Evolutionary conservation across 2,329 filamentous ascomycete species (phyloP).

Genomic region (Paramyrothecium roridum): DNA sequence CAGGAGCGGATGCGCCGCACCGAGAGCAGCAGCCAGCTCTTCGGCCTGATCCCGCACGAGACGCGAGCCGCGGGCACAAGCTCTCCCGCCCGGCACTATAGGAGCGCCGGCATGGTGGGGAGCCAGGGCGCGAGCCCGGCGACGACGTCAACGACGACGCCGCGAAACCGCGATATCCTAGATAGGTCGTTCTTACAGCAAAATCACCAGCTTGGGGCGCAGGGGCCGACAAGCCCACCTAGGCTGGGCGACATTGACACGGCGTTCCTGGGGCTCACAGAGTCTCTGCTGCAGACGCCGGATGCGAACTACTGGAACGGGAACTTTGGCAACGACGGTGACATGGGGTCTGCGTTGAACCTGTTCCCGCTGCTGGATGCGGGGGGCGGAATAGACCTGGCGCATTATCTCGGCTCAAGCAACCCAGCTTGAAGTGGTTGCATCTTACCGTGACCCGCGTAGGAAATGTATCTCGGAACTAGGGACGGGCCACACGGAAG

Average conservation of each 20-base stretch:
- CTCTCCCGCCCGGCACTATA: conserved; percentile 4
- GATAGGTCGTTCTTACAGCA: conserved; percentile 22
- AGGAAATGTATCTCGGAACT: too few species aligned
- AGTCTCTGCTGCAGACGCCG: conserved; percentile 36
- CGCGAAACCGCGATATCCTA: conserved; percentile 15
- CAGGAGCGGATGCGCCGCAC: conserved; percentile 43
- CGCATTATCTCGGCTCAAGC: conserved; percentile 25
- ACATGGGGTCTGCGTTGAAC: conserved; percentile 43
- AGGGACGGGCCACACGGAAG: too few species aligned
- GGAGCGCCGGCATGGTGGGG: not conserved
- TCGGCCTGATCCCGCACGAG: conserved; percentile 41
- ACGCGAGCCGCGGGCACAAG: conserved; percentile 1
- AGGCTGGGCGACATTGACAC: conserved; percentile 31
- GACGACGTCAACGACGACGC: conserved; percentile 2
- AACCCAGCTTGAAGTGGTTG: not conserved
- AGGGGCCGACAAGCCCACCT: conserved; percentile 22
- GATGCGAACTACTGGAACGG: conserved; percentile 36
- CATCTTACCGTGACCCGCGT: too few species aligned
- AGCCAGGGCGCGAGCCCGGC: conserved; percentile 11
- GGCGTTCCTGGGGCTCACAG: conserved; percentile 33
- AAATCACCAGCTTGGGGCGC: conserved; percentile 14
- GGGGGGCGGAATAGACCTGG: conserved; percentile 51
- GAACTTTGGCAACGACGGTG: conserved; percentile 33
- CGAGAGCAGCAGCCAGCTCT: conserved; percentile 49
- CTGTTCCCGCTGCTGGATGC: conserved; percentile 49